A percentile compares a stretch with the other conserved stretches of the same genome.
phyloP scores from a whole-genome alignment of 2,329 filamentous ascomycete species.

The Fusarium longipes region DNA sequence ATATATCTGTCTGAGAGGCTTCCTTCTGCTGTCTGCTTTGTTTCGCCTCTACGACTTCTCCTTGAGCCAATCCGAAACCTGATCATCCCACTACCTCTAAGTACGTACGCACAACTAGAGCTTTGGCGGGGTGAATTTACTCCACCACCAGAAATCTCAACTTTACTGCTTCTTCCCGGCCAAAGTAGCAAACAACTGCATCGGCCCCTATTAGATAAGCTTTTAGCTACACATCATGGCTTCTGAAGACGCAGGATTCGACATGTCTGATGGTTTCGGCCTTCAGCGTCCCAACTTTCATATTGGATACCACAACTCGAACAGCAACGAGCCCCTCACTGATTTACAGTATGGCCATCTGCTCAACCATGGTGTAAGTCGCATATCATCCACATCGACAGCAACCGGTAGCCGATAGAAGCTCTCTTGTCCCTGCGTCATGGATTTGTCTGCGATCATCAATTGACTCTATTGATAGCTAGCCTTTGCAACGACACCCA shows the following conservation, averaged over 20 bases:
- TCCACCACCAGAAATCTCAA: slow-evolving; percentile 47
- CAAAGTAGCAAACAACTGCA: slow-evolving; percentile 7
- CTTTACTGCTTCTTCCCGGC: slow-evolving; percentile 13
- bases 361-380: slow-evolving; percentile 74
- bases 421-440: background rate
- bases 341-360: slow-evolving; percentile 74
- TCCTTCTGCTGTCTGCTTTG: background rate
- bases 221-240: slow-evolving; percentile 38
- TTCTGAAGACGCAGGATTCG: slow-evolving; percentile 36
- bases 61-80: background rate
- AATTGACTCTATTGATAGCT: slow-evolving; percentile 64
- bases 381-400: slow-evolving; percentile 14
- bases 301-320: slow-evolving; percentile 79
- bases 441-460: slow-evolving; percentile 1
- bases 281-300: slow-evolving; percentile 65
- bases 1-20: no score
- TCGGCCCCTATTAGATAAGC: background rate
- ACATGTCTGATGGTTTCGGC: slow-evolving; percentile 44
- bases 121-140: slow-evolving; percentile 46
- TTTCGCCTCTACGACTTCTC: background rate
- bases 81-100: slow-evolving; percentile 24
- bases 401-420: background rate
- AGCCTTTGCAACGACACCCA: slow-evolving; percentile 80
- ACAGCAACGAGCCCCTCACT: slow-evolving; percentile 68
- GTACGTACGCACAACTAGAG: slow-evolving; percentile 27